A percentile compares a stretch with the other conserved stretches of the same genome.
phyloP scores from a whole-genome alignment of 129 eudicot genomes.

The Tagetes erecta region DNA sequence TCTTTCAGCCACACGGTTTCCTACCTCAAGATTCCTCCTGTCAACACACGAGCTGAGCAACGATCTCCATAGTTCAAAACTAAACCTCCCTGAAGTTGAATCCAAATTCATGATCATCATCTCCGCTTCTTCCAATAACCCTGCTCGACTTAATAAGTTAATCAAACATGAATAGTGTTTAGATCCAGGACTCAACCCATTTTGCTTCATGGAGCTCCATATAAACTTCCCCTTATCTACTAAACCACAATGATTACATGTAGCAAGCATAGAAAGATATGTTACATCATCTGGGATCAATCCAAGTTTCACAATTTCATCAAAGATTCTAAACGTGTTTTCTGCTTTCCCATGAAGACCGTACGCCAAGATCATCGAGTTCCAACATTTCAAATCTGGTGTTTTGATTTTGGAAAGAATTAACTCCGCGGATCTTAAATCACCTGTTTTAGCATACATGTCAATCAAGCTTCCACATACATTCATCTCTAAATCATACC shows the following conservation, averaged over 20 bases:
- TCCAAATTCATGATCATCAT: slow-evolving; percentile 48
- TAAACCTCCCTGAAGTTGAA: slow-evolving; percentile 19
- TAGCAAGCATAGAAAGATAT: slow-evolving; percentile 63
- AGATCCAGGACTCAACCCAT: slow-evolving; percentile 50
- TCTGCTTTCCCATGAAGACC: slow-evolving; percentile 78
- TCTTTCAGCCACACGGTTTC: slow-evolving; percentile 59
- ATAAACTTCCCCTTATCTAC: slow-evolving; percentile 53
- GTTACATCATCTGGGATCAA: slow-evolving; percentile 68
- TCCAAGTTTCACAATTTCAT: slow-evolving; percentile 46
- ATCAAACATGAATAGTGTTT: slow-evolving; percentile 82
- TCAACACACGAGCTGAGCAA: slow-evolving; percentile 61
- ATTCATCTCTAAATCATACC: slow-evolving; percentile 47
- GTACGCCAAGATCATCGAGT: slow-evolving; percentile 70
- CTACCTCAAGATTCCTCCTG: slow-evolving; percentile 45
- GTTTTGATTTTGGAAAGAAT: slow-evolving; percentile 36
- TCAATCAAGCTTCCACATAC: slow-evolving; percentile 75
- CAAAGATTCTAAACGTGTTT: slow-evolving; percentile 49
- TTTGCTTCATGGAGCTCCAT: slow-evolving; percentile 69
- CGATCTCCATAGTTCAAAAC: slow-evolving; percentile 69
- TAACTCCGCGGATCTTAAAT: slow-evolving; percentile 49
- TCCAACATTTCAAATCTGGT: slow-evolving; percentile 80
- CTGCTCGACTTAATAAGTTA: slow-evolving; percentile 73
- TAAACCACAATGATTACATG: slow-evolving; percentile 76
- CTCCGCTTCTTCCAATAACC: slow-evolving; percentile 67
- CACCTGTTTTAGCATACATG: slow-evolving; percentile 74